Evolutionary conservation across 495 filamentous ascomycete genomes (phyloP).

Genomic region (Penicillium diatomitis): DNA sequence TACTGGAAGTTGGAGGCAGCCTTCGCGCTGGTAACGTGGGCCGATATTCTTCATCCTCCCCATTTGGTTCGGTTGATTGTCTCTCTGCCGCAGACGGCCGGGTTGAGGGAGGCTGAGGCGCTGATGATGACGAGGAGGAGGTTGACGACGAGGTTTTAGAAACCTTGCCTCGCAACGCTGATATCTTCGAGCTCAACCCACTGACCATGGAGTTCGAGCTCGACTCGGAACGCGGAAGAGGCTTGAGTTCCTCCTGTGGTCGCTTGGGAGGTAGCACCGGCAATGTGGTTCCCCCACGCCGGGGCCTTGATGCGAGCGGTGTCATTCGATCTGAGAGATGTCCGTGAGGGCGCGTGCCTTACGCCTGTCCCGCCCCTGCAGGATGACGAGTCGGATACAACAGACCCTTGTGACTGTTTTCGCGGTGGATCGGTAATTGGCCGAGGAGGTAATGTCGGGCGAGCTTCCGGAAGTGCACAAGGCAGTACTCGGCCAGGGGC

Average conservation of each 20-base stretch:
- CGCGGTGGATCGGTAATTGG: not conserved
- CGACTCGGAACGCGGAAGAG: not conserved
- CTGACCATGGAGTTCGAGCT: not conserved
- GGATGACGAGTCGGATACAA: not conserved
- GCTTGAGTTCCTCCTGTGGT: not conserved
- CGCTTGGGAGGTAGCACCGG: not conserved
- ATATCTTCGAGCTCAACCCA: not conserved
- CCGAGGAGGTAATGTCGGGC: not conserved
- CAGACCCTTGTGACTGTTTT: not conserved
- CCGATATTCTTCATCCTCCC: not conserved
- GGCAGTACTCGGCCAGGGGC: not conserved
- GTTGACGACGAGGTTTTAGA: not conserved
- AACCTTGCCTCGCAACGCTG: not conserved
- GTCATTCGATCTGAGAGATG: not conserved
- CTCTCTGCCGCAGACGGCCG: not conserved
- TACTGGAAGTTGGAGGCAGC: not conserved
- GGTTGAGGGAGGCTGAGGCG: not conserved
- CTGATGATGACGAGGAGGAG: not conserved
- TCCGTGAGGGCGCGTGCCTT: not conserved
- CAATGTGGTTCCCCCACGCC: not conserved
- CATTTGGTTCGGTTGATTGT: not conserved
- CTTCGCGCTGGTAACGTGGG: not conserved
- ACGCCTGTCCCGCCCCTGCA: not conserved
- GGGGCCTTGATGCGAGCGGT: not conserved
- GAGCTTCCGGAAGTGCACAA: not conserved